Conservation (phyloP, 192 early-diverging fungal species). For the Gaertneriomyces sp. region DNA sequence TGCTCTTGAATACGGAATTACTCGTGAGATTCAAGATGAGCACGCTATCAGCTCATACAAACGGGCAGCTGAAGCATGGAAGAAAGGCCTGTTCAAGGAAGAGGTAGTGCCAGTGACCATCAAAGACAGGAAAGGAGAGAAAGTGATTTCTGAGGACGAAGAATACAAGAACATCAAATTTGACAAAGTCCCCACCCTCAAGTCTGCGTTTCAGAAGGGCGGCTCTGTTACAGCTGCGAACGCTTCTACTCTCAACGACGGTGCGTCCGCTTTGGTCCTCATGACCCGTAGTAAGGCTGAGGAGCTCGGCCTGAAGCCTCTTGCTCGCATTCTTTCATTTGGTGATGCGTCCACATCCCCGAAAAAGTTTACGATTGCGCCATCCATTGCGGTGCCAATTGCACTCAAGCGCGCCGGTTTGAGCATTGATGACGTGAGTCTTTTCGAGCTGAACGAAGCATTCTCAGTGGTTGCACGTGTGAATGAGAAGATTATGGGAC, state of each 20-base stretch:
- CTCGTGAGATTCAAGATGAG: slow-evolving; percentile 86
- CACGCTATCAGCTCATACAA: slow-evolving; percentile 85
- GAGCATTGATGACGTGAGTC: slow-evolving; percentile 75
- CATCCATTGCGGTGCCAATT: slow-evolving; percentile 85
- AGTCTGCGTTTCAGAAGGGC: slow-evolving; percentile 80
- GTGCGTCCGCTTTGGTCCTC: slow-evolving; percentile 87
- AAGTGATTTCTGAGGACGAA: slow-evolving; percentile 77
- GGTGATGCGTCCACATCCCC: slow-evolving; percentile 89
- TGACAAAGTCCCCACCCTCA: slow-evolving; percentile 77
- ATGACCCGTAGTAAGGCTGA: slow-evolving; percentile 73
- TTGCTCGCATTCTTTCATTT: slow-evolving; percentile 82
- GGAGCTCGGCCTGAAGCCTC: slow-evolving; percentile 73
- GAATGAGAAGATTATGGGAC: slow-evolving; percentile 84
- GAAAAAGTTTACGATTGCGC: slow-evolving; percentile 94
- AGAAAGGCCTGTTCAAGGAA: slow-evolving; percentile 67
- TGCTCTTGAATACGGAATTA: slow-evolving; percentile 78
- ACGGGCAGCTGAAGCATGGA: slow-evolving; percentile 85
- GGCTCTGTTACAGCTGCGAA: slow-evolving; percentile 94
- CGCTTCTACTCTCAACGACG: slow-evolving; percentile 92
- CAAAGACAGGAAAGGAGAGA: slow-evolving; percentile 76
- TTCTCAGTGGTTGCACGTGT: slow-evolving; percentile 88
- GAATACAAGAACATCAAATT: slow-evolving; percentile 93
- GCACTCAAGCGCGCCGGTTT: slow-evolving; percentile 85
- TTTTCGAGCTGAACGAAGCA: slow-evolving; percentile 98
- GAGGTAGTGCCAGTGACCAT: slow-evolving; percentile 86